Evolutionary conservation across 306 rosid genomes (phyloP).

Genomic region (Gynostemma pentaphyllum): DNA sequence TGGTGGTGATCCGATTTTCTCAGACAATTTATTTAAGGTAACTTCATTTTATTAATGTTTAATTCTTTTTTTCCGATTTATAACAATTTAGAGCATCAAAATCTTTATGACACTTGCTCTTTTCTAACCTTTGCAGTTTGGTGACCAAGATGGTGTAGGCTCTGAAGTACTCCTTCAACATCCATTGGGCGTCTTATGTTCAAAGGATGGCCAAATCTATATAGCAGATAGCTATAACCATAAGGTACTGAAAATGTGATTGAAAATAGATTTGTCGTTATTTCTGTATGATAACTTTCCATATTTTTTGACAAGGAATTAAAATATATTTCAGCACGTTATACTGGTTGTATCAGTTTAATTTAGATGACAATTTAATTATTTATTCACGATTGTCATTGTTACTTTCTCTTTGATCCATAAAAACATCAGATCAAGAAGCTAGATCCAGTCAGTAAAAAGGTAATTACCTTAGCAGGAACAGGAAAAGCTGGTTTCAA

Average conservation of each 20-base stretch:
- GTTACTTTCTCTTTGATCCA: constrained; percentile 1
- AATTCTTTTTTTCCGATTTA: background rate
- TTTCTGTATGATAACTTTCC: background rate
- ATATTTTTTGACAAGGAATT: background rate
- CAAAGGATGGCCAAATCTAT: constrained; percentile 53
- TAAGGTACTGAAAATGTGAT: constrained; percentile 44
- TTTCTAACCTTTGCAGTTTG: constrained; percentile 50
- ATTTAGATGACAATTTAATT: background rate
- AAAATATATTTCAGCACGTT: background rate
- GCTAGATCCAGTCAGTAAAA: constrained; percentile 65
- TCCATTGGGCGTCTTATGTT: constrained; percentile 68
- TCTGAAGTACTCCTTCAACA: constrained; percentile 91
- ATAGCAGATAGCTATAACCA: constrained; percentile 89
- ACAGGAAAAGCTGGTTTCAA: constrained; percentile 84
- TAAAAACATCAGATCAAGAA: constrained; percentile 60
- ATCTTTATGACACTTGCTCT: constrained; percentile 1
- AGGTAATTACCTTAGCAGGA: constrained; percentile 75
- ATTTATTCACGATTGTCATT: background rate
- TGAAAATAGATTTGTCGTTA: background rate
- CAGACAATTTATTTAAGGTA: constrained; percentile 88
- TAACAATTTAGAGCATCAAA: background rate
- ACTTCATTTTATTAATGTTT: constrained; percentile 9
- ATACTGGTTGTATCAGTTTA: background rate
- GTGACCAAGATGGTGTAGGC: constrained; percentile 90
- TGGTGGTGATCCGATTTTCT: constrained; percentile 74